These are phyloP conservation scores for Tilletiopsis washingtonensis DNA, from an alignment of 1,284 basidiomycete species.

Conservation along the genomic window DNA sequence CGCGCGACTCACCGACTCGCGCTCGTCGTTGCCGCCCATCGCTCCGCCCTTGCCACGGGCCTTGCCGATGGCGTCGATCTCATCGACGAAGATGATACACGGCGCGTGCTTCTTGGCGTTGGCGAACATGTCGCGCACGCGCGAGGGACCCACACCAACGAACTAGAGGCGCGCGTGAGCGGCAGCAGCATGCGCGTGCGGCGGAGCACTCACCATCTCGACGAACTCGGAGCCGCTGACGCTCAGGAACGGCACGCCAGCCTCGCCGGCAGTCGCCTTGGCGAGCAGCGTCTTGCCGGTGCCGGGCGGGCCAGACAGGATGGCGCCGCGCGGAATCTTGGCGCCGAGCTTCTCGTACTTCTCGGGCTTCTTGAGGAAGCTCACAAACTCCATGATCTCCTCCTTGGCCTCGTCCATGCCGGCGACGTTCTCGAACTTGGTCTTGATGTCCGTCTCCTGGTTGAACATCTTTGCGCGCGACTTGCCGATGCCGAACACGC, in stretches of 20 bases:
- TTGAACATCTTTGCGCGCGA: slow-evolving; percentile 92
- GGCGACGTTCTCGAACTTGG: slow-evolving; percentile 90
- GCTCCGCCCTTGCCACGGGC: slow-evolving; percentile 77
- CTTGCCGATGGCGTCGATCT: slow-evolving; percentile 87
- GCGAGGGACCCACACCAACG: slow-evolving; percentile 94
- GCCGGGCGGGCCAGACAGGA: slow-evolving; percentile 94
- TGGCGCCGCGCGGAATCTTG: slow-evolving; percentile 96
- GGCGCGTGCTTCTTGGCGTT: slow-evolving; percentile 96
- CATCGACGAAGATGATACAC: slow-evolving; percentile 67
- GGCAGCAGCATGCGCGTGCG: neutral
- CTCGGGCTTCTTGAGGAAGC: slow-evolving; percentile 91
- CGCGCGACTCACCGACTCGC: too few species aligned
- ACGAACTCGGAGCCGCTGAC: slow-evolving; percentile 99
- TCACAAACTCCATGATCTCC: slow-evolving; percentile 99
- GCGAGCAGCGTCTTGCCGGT: slow-evolving; percentile 97
- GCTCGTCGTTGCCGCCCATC: slow-evolving; percentile 93
- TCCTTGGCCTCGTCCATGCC: slow-evolving; percentile 99
- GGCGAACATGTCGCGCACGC: slow-evolving; percentile 93
- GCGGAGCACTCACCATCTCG: slow-evolving; percentile 64
- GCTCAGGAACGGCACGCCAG: slow-evolving; percentile 91
- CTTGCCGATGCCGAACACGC: slow-evolving; percentile 96
- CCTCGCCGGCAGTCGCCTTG: slow-evolving; percentile 96
- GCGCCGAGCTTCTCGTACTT: slow-evolving; percentile 94
- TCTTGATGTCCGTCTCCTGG: slow-evolving; percentile 88
- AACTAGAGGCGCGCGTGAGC: slow-evolving; percentile 51